Conservation (phyloP, 805 yeast species). For the Candida palmyrensis region DNA sequence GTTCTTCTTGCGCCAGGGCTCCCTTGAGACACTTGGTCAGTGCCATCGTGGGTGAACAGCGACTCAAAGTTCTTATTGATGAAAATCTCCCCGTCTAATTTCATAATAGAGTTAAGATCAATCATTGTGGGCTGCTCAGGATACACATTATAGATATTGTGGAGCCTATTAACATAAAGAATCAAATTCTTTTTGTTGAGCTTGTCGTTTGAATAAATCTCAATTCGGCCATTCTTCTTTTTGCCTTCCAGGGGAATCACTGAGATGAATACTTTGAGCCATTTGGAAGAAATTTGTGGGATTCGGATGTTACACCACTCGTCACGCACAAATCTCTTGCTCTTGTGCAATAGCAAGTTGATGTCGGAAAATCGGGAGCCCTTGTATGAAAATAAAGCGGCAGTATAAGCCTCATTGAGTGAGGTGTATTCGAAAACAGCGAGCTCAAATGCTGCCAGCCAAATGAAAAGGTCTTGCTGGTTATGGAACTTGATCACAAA, state of each 20-base stretch:
- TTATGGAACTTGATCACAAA: constrained; percentile 19
- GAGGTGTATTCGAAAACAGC: constrained; percentile 54
- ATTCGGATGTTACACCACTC: constrained; percentile 64
- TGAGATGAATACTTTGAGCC: constrained; percentile 52
- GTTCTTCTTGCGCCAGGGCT: constrained; percentile 2
- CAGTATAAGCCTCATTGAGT: constrained; percentile 60
- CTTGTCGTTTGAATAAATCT: constrained; percentile 47
- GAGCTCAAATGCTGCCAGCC: constrained; percentile 48
- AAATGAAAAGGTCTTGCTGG: constrained; percentile 19
- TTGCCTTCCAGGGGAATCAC: constrained; percentile 42
- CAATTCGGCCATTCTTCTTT: constrained; percentile 44
- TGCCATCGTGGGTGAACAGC: constrained; percentile 20
- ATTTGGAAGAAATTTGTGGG: constrained; percentile 52
- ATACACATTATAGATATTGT: constrained; percentile 49
- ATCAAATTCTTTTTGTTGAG: constrained; percentile 47
- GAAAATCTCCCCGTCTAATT: constrained; percentile 49
- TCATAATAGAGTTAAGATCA: constrained; percentile 52
- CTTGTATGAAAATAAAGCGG: constrained; percentile 54
- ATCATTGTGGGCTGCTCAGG: constrained; percentile 55
- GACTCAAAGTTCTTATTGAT: constrained; percentile 38
- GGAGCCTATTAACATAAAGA: constrained; percentile 41
- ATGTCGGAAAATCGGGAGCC: constrained; percentile 55
- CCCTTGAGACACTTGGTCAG: too few relatives aligned
- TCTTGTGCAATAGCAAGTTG: constrained; percentile 48
- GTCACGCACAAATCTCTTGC: constrained; percentile 41